phyloP scores from a whole-genome alignment of 768 basidiomycete genomes.

The Xerocomellus intermedius region DNA sequence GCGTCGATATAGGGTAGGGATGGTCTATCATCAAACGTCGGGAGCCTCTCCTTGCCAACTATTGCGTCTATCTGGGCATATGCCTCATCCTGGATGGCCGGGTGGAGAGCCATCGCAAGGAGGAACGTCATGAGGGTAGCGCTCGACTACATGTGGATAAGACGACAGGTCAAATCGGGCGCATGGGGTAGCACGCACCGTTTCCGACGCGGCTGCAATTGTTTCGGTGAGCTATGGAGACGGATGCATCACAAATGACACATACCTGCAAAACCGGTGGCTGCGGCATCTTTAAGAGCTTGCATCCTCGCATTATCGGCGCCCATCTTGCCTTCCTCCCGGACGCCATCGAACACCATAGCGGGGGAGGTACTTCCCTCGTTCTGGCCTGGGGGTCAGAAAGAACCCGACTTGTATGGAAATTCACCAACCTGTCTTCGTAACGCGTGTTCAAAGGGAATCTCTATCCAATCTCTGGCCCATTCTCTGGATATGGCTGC shows the following conservation, averaged over 20 bases:
- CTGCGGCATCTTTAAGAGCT: constrained; percentile 16
- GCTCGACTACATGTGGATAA: constrained; percentile 7
- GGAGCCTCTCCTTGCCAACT: constrained; percentile 21
- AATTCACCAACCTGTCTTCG: constrained; percentile 23
- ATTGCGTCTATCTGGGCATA: constrained; percentile 16
- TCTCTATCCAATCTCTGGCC: constrained; percentile 16
- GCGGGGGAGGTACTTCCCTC: constrained; percentile 10
- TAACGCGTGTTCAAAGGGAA: constrained; percentile 30
- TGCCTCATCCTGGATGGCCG: constrained; percentile 19
- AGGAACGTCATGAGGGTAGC: constrained; percentile 10
- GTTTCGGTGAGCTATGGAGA: background rate
- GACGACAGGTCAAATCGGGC: background rate
- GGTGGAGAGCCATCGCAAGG: constrained; percentile 15
- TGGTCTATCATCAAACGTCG: constrained; percentile 13
- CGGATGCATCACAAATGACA: background rate
- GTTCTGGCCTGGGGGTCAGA: background rate
- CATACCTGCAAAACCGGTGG: constrained; percentile 16
- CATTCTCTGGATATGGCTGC: constrained; percentile 3
- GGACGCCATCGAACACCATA: constrained; percentile 19
- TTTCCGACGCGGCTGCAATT: constrained; percentile 14
- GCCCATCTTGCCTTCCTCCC: background rate
- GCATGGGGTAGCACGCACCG: constrained; percentile 1
- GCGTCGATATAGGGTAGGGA: constrained; percentile 37
- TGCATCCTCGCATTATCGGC: background rate
- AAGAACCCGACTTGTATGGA: background rate